A percentile compares a stretch with the other conserved stretches of the same genome.
phyloP scores from a whole-genome alignment of 2,329 filamentous ascomycete species.

The Epichloe brachyelytri region DNA sequence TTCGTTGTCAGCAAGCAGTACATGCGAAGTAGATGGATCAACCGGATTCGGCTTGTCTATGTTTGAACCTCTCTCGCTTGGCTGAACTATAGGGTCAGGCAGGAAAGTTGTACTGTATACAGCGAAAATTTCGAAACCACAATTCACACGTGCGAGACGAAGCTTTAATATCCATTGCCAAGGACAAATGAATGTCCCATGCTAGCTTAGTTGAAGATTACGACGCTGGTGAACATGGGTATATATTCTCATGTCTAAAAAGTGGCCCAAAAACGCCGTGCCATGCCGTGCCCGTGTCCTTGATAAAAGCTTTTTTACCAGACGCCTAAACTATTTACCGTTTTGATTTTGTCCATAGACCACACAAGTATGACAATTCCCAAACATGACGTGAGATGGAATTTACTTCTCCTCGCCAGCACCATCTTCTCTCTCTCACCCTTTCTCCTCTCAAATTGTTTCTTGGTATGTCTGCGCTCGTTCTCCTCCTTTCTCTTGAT shows the following conservation, averaged over 20 bases:
- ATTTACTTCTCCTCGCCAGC: conserved; percentile 47
- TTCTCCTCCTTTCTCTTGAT: conserved; percentile 92
- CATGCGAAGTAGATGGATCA: neutral
- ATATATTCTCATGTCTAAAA: neutral
- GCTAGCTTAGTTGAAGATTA: no score
- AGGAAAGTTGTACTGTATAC: no score
- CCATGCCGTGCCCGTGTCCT: neutral
- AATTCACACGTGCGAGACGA: no score
- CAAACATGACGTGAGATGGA: neutral
- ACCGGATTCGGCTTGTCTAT: neutral
- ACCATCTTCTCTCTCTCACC: conserved; percentile 91
- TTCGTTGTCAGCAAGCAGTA: neutral
- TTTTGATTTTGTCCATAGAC: neutral
- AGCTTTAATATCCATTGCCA: no score
- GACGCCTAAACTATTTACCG: neutral
- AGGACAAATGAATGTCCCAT: no score
- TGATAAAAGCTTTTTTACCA: neutral
- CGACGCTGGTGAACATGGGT: no score
- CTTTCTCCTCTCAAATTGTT: conserved; percentile 59
- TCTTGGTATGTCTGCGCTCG: conserved; percentile 79
- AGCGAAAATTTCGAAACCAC: no score
- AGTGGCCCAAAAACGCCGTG: conserved; percentile 3
- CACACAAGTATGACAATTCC: neutral
- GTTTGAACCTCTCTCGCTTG: no score
- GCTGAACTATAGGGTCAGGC: no score